Percentiles rank a stretch among this genome's conserved stretches.
Evolutionary conservation across 176 grass and related monocot genomes (phyloP).

Genomic region (Aechmea fasciata): DNA sequence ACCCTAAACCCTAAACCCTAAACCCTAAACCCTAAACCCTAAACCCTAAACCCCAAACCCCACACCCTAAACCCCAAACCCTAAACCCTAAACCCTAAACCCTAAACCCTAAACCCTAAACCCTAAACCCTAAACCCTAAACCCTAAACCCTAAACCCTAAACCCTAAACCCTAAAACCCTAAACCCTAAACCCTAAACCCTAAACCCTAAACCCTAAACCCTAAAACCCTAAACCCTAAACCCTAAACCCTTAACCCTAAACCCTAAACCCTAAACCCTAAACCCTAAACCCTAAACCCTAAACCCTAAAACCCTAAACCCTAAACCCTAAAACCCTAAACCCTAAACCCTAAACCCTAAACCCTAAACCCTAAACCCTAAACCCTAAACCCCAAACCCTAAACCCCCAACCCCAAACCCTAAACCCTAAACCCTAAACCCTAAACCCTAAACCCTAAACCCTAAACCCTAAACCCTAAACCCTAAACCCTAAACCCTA

Average conservation of each 20-base stretch:
- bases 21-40: conserved; percentile 15
- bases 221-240: conserved; percentile 8
- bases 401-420: conserved; percentile 11
- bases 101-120: conserved; percentile 7
- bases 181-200: conserved; percentile 7
- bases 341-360: conserved; percentile 1
- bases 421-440: conserved; percentile 10
- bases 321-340: conserved; percentile 3
- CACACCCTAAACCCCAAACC: conserved; percentile 2
- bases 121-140: conserved; percentile 2
- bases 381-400: conserved; percentile 4
- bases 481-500: conserved; percentile 32
- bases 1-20: conserved; percentile 7
- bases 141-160: conserved; percentile 6
- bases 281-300: conserved; percentile 18
- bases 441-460: conserved; percentile 26
- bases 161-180: conserved; percentile 16
- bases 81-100: conserved; percentile 1
- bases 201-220: conserved; percentile 2
- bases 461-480: conserved; percentile 31
- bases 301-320: conserved; percentile 13
- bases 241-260: conserved; percentile 3
- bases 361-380: conserved; percentile 11
- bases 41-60: conserved; percentile 2
- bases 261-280: conserved; percentile 12